Percentiles rank a stretch among this genome's conserved stretches.
Conservation (phyloP, 106 monocot genomes). For the Vanilla planifolia region DNA sequence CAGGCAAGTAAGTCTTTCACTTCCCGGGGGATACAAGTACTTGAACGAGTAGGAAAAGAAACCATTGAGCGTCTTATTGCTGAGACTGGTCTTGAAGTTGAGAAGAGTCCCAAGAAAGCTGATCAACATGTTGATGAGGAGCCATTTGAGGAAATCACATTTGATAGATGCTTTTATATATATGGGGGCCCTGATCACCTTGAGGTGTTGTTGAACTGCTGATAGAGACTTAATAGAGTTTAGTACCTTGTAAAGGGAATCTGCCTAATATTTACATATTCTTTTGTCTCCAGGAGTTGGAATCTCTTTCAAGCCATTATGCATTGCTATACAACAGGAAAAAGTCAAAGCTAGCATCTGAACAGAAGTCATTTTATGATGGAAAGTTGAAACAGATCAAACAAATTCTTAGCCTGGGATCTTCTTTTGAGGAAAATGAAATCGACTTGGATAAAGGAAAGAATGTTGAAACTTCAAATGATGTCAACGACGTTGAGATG, state of each 20-base stretch:
- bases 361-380: conserved; percentile 74
- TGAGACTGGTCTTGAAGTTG: conserved; percentile 77
- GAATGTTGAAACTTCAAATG: conserved; percentile 27
- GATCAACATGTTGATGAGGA: conserved; percentile 40
- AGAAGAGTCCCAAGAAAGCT: conserved; percentile 29
- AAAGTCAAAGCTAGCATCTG: conserved; percentile 63
- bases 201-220: conserved; percentile 39
- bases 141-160: conserved; percentile 77
- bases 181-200: conserved; percentile 94
- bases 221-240: background rate
- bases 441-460: conserved; percentile 62
- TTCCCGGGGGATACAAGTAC: conserved; percentile 70
- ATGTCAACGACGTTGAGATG: conserved; percentile 48
- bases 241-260: background rate
- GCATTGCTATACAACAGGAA: conserved; percentile 77
- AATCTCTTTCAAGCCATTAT: conserved; percentile 80
- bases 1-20: conserved; percentile 80
- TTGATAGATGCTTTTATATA: conserved; percentile 94
- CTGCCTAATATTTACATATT: conserved; percentile 2
- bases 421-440: conserved; percentile 45
- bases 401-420: conserved; percentile 45
- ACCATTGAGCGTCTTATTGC: conserved; percentile 76
- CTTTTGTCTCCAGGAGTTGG: conserved; percentile 60
- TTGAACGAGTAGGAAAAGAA: conserved; percentile 90
- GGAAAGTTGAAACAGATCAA: conserved; percentile 70